Conservation (phyloP, 164 flowering plant species). For the Stephania japonica region DNA sequence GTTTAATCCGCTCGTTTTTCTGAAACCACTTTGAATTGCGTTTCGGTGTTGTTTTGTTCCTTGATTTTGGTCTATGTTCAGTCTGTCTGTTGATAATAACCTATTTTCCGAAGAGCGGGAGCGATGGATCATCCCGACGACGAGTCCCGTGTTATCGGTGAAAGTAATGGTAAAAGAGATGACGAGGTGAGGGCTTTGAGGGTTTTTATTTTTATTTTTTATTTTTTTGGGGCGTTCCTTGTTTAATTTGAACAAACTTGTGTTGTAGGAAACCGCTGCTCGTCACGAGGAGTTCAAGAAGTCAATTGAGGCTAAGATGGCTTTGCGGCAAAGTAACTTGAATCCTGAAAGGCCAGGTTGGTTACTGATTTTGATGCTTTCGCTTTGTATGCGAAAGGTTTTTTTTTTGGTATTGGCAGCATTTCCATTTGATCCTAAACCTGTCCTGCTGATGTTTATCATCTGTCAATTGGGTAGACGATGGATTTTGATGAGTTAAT, state of each 20-base stretch:
- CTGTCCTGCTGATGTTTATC: neutral
- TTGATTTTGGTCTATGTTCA: neutral
- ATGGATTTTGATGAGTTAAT: too few relatives aligned
- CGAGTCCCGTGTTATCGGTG: constrained; percentile 44
- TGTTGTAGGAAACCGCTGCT: constrained; percentile 65
- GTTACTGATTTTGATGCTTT: constrained; percentile 11
- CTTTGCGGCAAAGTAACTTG: constrained; percentile 71
- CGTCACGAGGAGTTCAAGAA: constrained; percentile 81
- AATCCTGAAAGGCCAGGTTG: constrained; percentile 91
- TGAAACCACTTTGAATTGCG: neutral
- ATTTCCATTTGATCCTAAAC: neutral
- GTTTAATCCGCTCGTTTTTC: too few relatives aligned
- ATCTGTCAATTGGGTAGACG: too few relatives aligned
- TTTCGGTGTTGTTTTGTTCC: neutral
- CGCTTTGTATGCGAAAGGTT: neutral
- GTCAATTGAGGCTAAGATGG: constrained; percentile 73
- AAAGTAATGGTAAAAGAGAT: constrained; percentile 53
- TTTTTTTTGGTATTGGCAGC: neutral
- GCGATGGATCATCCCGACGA: constrained; percentile 38
- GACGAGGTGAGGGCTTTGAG: constrained; percentile 47
- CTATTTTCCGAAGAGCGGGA: neutral
- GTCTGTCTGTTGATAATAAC: neutral
- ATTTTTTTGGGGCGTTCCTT: too few relatives aligned
- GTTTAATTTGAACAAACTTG: neutral
- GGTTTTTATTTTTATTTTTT: neutral